phyloP scores from a whole-genome alignment of 2,329 filamentous ascomycete species.

The Fusarium miscanthi region DNA sequence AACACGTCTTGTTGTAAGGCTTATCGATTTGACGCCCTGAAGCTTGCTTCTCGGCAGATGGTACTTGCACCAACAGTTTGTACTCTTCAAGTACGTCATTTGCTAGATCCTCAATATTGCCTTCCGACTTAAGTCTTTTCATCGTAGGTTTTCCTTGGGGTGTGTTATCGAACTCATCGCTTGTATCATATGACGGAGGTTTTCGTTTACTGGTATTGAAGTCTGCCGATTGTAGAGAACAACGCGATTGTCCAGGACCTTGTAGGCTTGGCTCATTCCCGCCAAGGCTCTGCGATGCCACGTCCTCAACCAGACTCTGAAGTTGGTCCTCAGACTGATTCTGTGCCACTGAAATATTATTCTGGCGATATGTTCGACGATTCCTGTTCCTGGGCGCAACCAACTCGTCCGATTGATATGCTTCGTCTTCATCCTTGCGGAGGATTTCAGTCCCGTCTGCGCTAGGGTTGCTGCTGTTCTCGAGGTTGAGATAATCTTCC shows the following conservation, averaged over 20 bases:
- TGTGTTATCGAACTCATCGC: slow-evolving; percentile 60
- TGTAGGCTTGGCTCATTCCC: slow-evolving; percentile 53
- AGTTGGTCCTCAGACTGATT: slow-evolving; percentile 60
- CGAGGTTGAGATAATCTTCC: slow-evolving; percentile 61
- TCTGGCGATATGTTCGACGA: slow-evolving; percentile 40
- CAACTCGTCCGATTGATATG: slow-evolving; percentile 59
- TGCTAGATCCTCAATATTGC: slow-evolving; percentile 51
- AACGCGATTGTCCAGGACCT: slow-evolving; percentile 34
- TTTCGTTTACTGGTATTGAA: slow-evolving; percentile 68
- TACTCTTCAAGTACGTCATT: slow-evolving; percentile 57
- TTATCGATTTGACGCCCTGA: slow-evolving; percentile 69
- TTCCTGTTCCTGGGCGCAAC: slow-evolving; percentile 44
- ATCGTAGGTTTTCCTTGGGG: slow-evolving; percentile 59
- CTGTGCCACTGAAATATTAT: slow-evolving; percentile 54
- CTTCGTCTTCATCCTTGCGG: slow-evolving; percentile 56
- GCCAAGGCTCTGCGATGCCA: slow-evolving; percentile 66
- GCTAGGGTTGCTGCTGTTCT: slow-evolving; percentile 55
- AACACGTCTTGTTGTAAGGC: slow-evolving; percentile 66
- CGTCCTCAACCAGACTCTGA: slow-evolving; percentile 63
- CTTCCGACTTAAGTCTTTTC: slow-evolving; percentile 67
- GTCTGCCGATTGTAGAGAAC: slow-evolving; percentile 47
- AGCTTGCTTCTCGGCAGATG: slow-evolving; percentile 59
- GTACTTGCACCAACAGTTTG: slow-evolving; percentile 60
- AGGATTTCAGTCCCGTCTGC: slow-evolving; percentile 55
- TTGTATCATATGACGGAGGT: slow-evolving; percentile 59